These are phyloP conservation scores for Choiromyces venosus DNA, from an alignment of 495 filamentous ascomycete species.

Conservation along the genomic window DNA sequence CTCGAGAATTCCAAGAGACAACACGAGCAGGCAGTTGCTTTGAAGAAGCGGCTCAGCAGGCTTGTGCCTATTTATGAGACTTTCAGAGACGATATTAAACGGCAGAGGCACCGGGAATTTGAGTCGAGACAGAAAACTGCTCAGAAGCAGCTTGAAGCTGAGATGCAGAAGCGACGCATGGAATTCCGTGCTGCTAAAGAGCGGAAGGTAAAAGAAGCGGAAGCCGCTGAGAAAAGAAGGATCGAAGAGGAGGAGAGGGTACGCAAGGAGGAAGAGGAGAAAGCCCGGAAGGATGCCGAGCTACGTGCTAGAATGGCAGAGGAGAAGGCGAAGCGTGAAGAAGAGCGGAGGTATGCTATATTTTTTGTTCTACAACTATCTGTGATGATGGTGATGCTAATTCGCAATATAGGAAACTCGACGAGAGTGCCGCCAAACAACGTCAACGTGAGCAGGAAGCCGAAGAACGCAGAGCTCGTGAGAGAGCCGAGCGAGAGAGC, in stretches of 20 bases:
- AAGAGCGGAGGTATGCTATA: constrained; percentile 64
- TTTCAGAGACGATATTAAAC: constrained; percentile 71
- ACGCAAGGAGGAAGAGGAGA: constrained; percentile 75
- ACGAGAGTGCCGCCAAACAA: constrained; percentile 60
- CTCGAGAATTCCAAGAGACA: constrained; percentile 74
- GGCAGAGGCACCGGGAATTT: constrained; percentile 88
- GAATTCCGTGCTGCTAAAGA: constrained; percentile 62
- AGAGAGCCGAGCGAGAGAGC: constrained; percentile 45
- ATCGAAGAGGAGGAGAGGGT: constrained; percentile 81
- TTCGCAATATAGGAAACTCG: constrained; percentile 51
- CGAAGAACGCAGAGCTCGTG: constrained; percentile 53
- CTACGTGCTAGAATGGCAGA: constrained; percentile 57
- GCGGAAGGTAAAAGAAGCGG: constrained; percentile 67
- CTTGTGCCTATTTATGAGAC: constrained; percentile 73
- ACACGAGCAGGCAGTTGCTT: constrained; percentile 80
- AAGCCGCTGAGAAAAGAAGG: constrained; percentile 63
- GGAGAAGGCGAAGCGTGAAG: constrained; percentile 74
- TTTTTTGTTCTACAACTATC: constrained; percentile 13
- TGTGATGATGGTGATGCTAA: constrained; percentile 28
- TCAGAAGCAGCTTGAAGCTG: constrained; percentile 80
- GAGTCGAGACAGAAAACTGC: constrained; percentile 86
- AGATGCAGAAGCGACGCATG: constrained; percentile 78
- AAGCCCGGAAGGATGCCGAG: constrained; percentile 64
- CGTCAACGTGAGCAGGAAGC: constrained; percentile 65
- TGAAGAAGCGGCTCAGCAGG: constrained; percentile 83